Evolutionary conservation across 2,329 filamentous ascomycete species (phyloP).

Genomic region (Pseudogymnoascus sp.): DNA sequence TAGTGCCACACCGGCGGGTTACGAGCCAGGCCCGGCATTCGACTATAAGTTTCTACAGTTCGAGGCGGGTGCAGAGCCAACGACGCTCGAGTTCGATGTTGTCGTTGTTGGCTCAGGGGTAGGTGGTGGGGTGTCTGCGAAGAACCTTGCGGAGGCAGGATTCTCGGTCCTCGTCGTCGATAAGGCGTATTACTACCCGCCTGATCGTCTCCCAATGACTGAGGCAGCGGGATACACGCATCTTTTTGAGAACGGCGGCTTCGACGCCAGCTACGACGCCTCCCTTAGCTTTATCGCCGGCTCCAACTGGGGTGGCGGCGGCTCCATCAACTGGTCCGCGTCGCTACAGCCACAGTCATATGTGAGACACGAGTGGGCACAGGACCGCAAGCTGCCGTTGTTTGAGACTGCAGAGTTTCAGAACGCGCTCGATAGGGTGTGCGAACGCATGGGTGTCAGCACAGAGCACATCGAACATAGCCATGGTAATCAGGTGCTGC

Average conservation of each 20-base stretch:
- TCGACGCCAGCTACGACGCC: slow-evolving; percentile 46
- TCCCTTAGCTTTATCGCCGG: slow-evolving; percentile 58
- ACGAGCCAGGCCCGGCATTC: slow-evolving; percentile 29
- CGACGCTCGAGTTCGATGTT: slow-evolving; percentile 67
- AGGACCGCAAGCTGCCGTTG: slow-evolving; percentile 56
- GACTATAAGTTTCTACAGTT: slow-evolving; percentile 27
- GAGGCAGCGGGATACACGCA: slow-evolving; percentile 51
- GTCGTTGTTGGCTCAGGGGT: slow-evolving; percentile 83
- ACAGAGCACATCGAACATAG: slow-evolving; percentile 63
- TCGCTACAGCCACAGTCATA: slow-evolving; percentile 59
- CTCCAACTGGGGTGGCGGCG: slow-evolving; percentile 74
- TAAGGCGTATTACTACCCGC: slow-evolving; percentile 69
- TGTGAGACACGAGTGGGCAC: slow-evolving; percentile 75
- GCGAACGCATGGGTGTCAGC: slow-evolving; percentile 67
- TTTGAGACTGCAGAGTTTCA: slow-evolving; percentile 71
- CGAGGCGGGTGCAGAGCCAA: slow-evolving; percentile 30
- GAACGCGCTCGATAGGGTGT: slow-evolving; percentile 70
- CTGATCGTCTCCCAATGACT: slow-evolving; percentile 66
- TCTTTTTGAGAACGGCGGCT: slow-evolving; percentile 62
- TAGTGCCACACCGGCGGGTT: slow-evolving; percentile 41
- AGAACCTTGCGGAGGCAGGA: slow-evolving; percentile 69
- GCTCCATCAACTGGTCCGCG: slow-evolving; percentile 78
- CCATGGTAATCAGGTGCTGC: slow-evolving; percentile 58
- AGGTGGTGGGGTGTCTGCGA: slow-evolving; percentile 73
- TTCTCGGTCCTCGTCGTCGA: slow-evolving; percentile 72